phyloP scores from a whole-genome alignment of 192 early-diverging fungal genomes.

The Entrophospora sp. region DNA sequence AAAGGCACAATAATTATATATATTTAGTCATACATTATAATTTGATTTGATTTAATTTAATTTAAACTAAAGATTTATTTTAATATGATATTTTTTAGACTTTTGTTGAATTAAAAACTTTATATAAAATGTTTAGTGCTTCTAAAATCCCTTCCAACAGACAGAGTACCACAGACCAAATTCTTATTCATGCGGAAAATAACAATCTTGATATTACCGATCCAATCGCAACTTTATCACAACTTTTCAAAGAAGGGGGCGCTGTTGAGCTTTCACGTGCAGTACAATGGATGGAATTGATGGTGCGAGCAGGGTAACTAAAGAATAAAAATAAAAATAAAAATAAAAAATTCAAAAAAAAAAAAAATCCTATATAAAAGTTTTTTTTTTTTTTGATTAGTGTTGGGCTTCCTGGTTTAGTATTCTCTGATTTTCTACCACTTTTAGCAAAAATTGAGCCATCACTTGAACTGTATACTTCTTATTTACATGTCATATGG shows the following conservation, averaged over 20 bases:
- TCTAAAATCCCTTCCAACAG: neutral
- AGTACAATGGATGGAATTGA: conserved; percentile 30
- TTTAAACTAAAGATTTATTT: neutral
- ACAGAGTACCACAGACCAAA: neutral
- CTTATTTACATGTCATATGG: conserved; percentile 32
- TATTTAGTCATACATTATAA: neutral
- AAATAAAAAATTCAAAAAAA: too few relatives aligned
- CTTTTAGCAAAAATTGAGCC: conserved; percentile 14
- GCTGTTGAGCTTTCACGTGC: conserved; percentile 23
- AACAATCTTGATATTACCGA: conserved; percentile 8
- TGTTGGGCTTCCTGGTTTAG: conserved; percentile 27
- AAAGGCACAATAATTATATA: neutral
- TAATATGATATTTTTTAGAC: conserved; percentile 1
- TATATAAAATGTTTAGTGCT: neutral
- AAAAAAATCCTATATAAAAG: neutral
- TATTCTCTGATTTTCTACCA: conserved; percentile 26
- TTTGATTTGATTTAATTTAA: neutral
- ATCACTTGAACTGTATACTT: conserved; percentile 19
- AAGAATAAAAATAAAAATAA: too few relatives aligned
- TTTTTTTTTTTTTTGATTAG: conserved; percentile 12
- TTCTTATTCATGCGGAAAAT: neutral
- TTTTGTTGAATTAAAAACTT: conserved; percentile 13
- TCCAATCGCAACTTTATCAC: conserved; percentile 20
- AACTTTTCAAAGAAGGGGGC: conserved; percentile 21
- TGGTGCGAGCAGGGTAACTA: conserved; percentile 33